These are phyloP conservation scores for Senecio squalidus DNA, from an alignment of 140 eudicot genomes.

Conservation along the genomic window DNA sequence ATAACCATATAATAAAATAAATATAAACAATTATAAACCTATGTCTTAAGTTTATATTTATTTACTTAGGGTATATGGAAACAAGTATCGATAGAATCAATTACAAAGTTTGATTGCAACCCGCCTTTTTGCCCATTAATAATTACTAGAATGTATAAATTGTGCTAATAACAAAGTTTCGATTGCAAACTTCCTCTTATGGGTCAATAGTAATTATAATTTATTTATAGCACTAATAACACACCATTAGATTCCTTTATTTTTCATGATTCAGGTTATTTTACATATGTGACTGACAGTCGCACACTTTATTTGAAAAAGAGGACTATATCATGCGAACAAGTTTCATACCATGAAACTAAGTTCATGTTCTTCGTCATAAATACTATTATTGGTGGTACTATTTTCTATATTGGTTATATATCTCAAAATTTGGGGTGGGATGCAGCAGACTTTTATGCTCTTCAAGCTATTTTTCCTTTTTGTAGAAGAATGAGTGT, in stretches of 20 bases:
- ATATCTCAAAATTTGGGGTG: constrained; percentile 5
- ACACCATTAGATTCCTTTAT: background rate
- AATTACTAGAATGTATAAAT: no score
- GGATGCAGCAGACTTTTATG: constrained; percentile 2
- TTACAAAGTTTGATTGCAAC: background rate
- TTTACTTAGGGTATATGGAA: background rate
- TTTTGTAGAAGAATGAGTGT: constrained; percentile 23
- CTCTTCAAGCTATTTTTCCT: constrained; percentile 1
- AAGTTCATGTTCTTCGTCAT: background rate
- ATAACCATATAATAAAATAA: background rate
- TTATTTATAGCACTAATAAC: background rate
- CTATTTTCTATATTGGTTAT: background rate
- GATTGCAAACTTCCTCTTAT: no score
- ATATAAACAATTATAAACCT: background rate
- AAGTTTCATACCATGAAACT: no score
- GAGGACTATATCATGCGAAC: no score
- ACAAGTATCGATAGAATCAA: background rate
- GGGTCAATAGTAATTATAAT: background rate
- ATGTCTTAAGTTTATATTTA: background rate
- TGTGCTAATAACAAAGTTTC: no score
- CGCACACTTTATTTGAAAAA: no score
- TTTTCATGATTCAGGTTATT: background rate
- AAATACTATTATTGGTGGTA: constrained; percentile 2
- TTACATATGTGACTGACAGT: background rate
- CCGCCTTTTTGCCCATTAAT: background rate